Evolutionary conservation across 129 eudicot genomes (phyloP).

Genomic region (Arctium minus): DNA sequence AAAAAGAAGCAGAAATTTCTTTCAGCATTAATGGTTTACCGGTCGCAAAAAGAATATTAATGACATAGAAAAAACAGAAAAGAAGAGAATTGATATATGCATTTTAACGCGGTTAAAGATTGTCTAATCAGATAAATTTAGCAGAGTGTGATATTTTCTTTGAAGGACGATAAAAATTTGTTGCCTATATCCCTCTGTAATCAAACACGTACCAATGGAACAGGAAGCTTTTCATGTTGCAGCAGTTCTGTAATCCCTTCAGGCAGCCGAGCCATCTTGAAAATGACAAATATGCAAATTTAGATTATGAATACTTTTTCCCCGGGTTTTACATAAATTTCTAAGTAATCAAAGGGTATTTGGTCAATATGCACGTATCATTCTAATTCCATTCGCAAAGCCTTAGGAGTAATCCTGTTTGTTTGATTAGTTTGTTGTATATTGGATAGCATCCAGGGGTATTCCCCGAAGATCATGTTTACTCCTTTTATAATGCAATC

Average conservation of each 20-base stretch:
- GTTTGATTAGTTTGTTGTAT: neutral
- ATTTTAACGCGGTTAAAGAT: neutral
- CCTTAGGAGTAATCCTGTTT: neutral
- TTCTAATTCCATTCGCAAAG: neutral
- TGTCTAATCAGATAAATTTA: neutral
- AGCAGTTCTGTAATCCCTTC: constrained; percentile 90
- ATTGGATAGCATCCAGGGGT: no score
- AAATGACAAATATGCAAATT: constrained; percentile 8
- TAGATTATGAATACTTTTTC: neutral
- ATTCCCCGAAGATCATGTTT: no score
- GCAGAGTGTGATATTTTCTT: neutral
- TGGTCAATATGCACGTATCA: neutral
- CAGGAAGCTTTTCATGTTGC: constrained; percentile 79
- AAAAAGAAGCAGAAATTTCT: neutral
- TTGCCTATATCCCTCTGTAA: neutral
- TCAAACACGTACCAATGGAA: constrained; percentile 69
- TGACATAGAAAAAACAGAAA: neutral
- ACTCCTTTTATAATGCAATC: no score
- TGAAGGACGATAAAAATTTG: neutral
- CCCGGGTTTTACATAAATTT: neutral
- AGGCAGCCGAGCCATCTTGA: constrained; percentile 93
- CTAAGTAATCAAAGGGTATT: neutral
- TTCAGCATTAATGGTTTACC: neutral
- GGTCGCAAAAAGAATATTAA: neutral
- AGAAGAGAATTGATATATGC: neutral